Base-by-base conservation (phyloP, 2,329 filamentous ascomycete species). In the Fusarium redolens region DNA sequence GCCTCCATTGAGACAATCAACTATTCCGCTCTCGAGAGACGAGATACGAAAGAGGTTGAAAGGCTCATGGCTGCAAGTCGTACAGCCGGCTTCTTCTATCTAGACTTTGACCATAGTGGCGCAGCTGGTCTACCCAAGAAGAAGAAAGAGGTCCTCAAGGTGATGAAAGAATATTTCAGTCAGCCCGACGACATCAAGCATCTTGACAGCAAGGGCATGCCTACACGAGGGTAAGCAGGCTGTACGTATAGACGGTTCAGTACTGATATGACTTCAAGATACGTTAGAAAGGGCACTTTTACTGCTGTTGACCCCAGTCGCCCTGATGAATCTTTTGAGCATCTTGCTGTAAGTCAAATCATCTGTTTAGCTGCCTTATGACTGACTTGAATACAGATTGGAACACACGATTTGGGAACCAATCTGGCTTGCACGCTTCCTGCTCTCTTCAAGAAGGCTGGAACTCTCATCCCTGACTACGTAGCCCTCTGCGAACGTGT, bases 191-290 rank as follows among this genome's bases (percentile, higher is more conserved):
- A 22, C 3, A 33, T 50, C 20, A 50, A 50, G 47, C 47, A 50
- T 13, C 20, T 50, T 8, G 47, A 50, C 20, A 50, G 30, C 20
- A 50, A 33, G n/a, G 47, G 47, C 30, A n/a, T 31, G n/a, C 30
- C 47, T 33, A 50, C 47, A 5, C 47, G 47, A 10, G 47, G 47
- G 47, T 50, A 18, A 50, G 47, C 10, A 50, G 2, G 5, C 20
- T 22, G 5, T 4, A 31, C 1, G 7, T n/a, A 11, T 22, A 10
- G 30, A 14, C n/a, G 5, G 3, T 12, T 5, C 3, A 4, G 10
- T n/a, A n/a, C 30, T 50, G 20, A 50, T 20, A 15, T 33, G 14
- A n/a, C 9, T 35, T 22, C 0, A 13, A 50, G 47, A 18, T 50
- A 35, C 31, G 47, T 50, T 7, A 50, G 33, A 13, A 50, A 50